These are phyloP conservation scores for Botrytis galanthina DNA, from an alignment of 2,329 filamentous ascomycete species.

Conservation along the genomic window DNA sequence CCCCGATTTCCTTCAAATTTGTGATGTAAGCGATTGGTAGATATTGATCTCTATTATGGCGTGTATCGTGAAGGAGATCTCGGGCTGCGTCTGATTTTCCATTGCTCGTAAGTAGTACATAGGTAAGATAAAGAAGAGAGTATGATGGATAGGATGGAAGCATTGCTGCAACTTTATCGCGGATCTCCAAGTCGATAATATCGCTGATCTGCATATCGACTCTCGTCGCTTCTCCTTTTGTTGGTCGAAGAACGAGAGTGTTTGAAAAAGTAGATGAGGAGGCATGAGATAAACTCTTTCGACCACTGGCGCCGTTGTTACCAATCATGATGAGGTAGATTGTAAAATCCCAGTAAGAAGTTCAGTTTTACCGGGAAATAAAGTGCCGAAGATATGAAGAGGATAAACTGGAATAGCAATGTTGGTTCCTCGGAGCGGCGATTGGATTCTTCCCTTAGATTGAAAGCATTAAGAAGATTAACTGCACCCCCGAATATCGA, in stretches of 20 bases:
- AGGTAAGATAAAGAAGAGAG: conserved; percentile 7
- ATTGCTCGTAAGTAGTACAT: background rate
- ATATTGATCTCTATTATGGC: background rate
- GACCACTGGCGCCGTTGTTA: background rate
- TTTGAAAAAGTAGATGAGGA: background rate
- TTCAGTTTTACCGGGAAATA: background rate
- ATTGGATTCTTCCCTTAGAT: background rate
- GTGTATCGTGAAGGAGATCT: background rate
- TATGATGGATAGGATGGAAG: background rate
- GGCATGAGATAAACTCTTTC: background rate
- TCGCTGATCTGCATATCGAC: background rate
- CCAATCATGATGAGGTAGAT: background rate
- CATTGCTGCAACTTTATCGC: background rate
- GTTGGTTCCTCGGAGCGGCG: background rate
- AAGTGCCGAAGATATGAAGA: background rate
- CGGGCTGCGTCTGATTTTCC: background rate
- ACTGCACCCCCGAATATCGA: background rate
- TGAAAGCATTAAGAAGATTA: background rate
- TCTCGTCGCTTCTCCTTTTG: background rate
- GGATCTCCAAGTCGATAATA: background rate
- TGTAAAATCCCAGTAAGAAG: background rate
- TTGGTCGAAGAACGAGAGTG: background rate
- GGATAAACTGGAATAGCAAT: background rate
- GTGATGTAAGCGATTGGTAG: background rate
- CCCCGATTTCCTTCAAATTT: background rate